Evolutionary conservation across 2,329 filamentous ascomycete genomes (phyloP), one percentile per base, ranked within the genome.

Genomic region (Sclerotinia spermophila): DNA sequence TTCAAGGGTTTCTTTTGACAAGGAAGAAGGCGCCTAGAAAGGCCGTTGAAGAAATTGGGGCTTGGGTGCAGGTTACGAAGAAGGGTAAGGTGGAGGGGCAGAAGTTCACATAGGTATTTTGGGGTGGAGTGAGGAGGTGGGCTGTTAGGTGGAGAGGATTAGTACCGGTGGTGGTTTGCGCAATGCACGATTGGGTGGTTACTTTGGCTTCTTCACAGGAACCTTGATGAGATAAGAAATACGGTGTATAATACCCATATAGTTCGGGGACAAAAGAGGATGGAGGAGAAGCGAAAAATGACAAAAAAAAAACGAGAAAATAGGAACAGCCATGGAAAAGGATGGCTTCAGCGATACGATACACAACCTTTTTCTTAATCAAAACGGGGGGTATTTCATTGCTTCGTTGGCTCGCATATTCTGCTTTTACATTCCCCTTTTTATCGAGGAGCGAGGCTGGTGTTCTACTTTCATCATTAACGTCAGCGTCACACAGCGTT

Each of bases 1-100:
- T 91, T 56, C 88, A 90, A 77, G 88, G 88, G 0, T 91, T 89
- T 78, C 76, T 91, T 71, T 80, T 90, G 60, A 89, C 87, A 79
- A 81, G 87, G 58, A 90, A 90, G 80, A 86, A 85, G 80, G 82
- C 84, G 48, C 88, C 88, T 10, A 80, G 81, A 15, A 82, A 82
- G 74, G 88, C 89, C 2, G 77, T 89, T 45, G 80, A 81, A 30
- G 86, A 89, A 76, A 84, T 84, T 2, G 81, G 81, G 2, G 79
- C 74, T 8, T 90, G 87, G 87, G 85, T 88, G 2, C 81, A 83
- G 70, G 84, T 82, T 2, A 80, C 84, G 72, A 62, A 84, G 45
- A 81, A 74, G 68, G 53, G 55, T 44, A 76, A 74, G 48, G 42
- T 48, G 42, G 61, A 65, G 30, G 61, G 44, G 3, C 33, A n/a